Base-by-base conservation (phyloP, 805 yeast species). In the Barnettozyma vustinii region DNA sequence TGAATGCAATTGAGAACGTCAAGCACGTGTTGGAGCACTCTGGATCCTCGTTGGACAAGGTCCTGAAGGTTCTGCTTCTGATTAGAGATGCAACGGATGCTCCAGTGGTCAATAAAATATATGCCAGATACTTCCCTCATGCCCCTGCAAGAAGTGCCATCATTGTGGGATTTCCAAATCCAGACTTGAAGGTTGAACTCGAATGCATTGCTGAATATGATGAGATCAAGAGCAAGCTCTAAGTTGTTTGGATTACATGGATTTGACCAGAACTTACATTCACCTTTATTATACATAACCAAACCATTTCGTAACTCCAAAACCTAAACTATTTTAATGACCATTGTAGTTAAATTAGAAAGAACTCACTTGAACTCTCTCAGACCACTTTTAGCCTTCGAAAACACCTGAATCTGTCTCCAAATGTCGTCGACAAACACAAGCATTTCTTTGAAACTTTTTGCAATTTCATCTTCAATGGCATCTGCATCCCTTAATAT, bases 121-220 rank as follows among this genome's bases (percentile, higher is more conserved):
- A 78, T 59, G 66, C 64, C 19, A 68, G 71, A 52, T 66, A 69
- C 59, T 74, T 79, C 65, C 68, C 71, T 4, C 65, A 67, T 40
- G 67, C 68, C 51, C 84, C 84, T 16, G 79, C 80, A 5, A 71
- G 84, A 67, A 71, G 76, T 42, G 75, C 80, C 58, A 67, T 79
- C 35, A 67, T 75, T 46, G 81, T 74, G 32, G 72, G 66, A 8
- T 78, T 79, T 65, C 79, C 80, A 58, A 72, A 76, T 58, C 68
- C 74, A 10, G 56, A 65, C n/a, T 52, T 78, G 46, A 71, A 75
- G 55, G 75, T 79, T 42, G 84, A 79, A 58, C 58, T 78, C 47
- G 83, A 79, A 56, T 72, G 74, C 45, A 65, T 77, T 57, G 78
- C 79, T 32, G 63, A 57, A 42, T 60, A 53, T 45, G 48, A 48